Base-by-base conservation (phyloP, 2,329 filamentous ascomycete genomes). In the Aspergillus melleus region DNA sequence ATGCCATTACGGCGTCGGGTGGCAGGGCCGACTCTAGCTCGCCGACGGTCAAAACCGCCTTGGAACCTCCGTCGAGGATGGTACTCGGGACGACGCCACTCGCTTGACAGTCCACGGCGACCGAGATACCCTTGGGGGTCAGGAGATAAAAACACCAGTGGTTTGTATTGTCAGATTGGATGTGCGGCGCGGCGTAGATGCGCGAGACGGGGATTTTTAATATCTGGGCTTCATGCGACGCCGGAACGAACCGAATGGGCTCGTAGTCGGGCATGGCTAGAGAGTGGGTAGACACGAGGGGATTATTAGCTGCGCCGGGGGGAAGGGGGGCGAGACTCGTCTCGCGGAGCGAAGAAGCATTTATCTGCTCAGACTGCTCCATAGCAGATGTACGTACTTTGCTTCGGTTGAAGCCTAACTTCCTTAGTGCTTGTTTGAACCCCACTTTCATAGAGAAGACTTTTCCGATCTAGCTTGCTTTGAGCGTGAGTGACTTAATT, bases 51-150 rank as follows among this genome's bases (percentile, higher is more conserved):
- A 67, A 4, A 50, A 66, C 58, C 12, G 57, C 66, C 26, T 69
- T 68, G 36, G 68, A 70, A 47, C 67, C 67, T 6, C 61, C 64
- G 10, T 53, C 42, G 5, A 68, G 52, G 14, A 64, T 46, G 16
- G 61, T 62, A 47, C 61, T 67, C 2, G 63, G 65, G 29, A 63
- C 29, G 5, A 26, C 56, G 53, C 65, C 64, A 36, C 50, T 68
- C 1, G 59, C 62, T 26, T 64, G 63, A 14, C 68, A 69, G 62
- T 74, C 68, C 36, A 68, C 64, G 10, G 64, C 67, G 22, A 70
- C 66, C 6, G 66, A 73, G 30, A 10, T 61, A 51, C 59, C 65
- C 3, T 65, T 61, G 44, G 67, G 67, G 20, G 68, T 57, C 3
- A 44, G 29, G 29, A 66, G 56, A 51, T 65, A 68, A 57, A 66